Evolutionary conservation across 2,329 filamentous ascomycete species (phyloP).

Genomic region (Apiospora arundinis): DNA sequence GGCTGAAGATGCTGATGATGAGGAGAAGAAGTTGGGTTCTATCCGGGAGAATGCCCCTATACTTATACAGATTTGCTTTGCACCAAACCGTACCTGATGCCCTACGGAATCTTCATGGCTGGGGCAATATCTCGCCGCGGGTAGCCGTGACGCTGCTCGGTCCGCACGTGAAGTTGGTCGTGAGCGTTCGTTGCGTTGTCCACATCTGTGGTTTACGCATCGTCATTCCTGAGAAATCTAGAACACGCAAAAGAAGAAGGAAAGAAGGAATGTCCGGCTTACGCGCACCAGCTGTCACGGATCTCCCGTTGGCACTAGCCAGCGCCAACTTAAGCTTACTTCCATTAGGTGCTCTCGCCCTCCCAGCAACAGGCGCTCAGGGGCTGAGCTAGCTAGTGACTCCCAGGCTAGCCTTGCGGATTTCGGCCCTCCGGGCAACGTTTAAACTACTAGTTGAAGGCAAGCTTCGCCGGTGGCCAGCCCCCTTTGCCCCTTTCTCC

Average conservation of each 20-base stretch:
- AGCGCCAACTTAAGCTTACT: neutral
- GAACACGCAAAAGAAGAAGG: neutral
- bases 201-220: neutral
- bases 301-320: neutral
- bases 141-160: neutral
- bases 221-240: constrained; percentile 10
- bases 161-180: neutral
- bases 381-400: neutral
- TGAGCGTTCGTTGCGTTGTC: neutral
- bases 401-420: neutral
- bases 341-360: neutral
- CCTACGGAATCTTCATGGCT: neutral
- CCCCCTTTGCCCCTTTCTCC: neutral
- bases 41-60: neutral
- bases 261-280: constrained; percentile 6
- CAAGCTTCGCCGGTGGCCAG: neutral
- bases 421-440: neutral
- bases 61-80: neutral
- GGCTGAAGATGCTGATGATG: constrained; percentile 16
- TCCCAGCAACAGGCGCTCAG: neutral
- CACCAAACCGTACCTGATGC: neutral
- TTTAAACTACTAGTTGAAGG: neutral
- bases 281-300: neutral
- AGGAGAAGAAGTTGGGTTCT: neutral
- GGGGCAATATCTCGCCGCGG: neutral